Conservation (phyloP, 2,329 filamentous ascomycete genomes). For the Epichloe festucae region DNA sequence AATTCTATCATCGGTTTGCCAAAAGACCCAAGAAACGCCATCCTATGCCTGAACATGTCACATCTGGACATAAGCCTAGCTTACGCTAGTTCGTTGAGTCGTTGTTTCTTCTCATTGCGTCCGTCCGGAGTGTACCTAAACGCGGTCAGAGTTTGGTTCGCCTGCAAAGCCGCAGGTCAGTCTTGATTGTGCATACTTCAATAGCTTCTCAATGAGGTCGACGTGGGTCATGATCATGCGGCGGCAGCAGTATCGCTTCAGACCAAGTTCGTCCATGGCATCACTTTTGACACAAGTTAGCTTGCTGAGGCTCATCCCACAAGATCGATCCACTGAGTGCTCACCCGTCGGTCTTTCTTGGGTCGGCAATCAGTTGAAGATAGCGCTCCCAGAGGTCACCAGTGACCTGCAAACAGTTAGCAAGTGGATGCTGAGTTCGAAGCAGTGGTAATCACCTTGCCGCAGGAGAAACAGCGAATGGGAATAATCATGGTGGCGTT, state of each 20-base stretch:
- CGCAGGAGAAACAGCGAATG: constrained; percentile 96
- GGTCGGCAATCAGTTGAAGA: constrained; percentile 70
- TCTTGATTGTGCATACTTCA: constrained; percentile 51
- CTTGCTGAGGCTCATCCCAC: neutral
- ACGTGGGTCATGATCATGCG: constrained; percentile 99
- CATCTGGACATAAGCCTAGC: constrained; percentile 2
- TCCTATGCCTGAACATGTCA: constrained; percentile 15
- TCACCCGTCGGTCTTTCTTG: constrained; percentile 58
- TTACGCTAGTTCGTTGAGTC: constrained; percentile 23
- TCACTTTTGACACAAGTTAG: constrained; percentile 44
- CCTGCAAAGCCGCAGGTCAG: neutral
- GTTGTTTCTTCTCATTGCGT: constrained; percentile 47
- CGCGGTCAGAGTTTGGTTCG: neutral
- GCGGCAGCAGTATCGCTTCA: constrained; percentile 94
- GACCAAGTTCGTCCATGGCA: constrained; percentile 87
- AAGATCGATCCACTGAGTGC: neutral
- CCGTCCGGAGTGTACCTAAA: constrained; percentile 48
- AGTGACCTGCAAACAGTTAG: constrained; percentile 55
- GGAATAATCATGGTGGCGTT: constrained; percentile 75
- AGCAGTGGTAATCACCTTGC: constrained; percentile 56
- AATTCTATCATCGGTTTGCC: constrained; percentile 7
- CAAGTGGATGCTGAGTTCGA: constrained; percentile 10
- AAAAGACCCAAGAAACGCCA: constrained; percentile 20
- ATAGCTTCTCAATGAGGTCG: constrained; percentile 94
- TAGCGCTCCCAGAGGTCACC: constrained; percentile 97